Evolutionary conservation across 192 early-diverging fungal genomes (phyloP), one percentile per base, ranked within the genome.

Genomic region (Obelidium mucronatum): DNA sequence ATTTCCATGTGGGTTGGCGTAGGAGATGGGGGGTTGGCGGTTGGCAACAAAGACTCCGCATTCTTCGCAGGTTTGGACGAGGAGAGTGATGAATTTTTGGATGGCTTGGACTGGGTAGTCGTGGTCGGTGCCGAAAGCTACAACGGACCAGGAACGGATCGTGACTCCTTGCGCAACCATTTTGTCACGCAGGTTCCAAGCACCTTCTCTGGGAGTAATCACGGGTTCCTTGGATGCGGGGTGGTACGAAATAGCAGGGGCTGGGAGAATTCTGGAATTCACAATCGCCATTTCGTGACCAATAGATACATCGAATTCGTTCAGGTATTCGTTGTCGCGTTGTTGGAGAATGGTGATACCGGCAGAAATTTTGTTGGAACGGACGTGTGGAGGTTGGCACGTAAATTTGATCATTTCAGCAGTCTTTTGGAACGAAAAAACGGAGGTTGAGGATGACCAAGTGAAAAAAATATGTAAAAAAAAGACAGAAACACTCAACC

Each of bases 381-480:
- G 93, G n/a, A 93, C 87, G 58, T 89, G 85, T 0, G 97, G 97
- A 36, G 85, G 86, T 80, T 93, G 91, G 76, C 94, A 95, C 0
- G 95, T 95, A 76, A 94, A 95, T 36, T 90, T 94, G 76, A 98
- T 96, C 96, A 98, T 97, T 74, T 98, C 95, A 0, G 94, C 92
- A 0, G 96, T 97, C 85, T 96, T n/a, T n/a, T n/a, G n/a, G 92
- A 36, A 30, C 36, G 33, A 42, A 48, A 48, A 48, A 48, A 19
- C 19, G 36, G 8, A 26, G 17, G 28, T 78, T 60, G 31, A 51
- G 13, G n/a, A 44, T 58, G 15, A 2, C 3, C 3, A 80, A 31
- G 2, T 19, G 8, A 31, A 11, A n/a, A 79, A 26, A 26, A 52
- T 13, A 67, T 36, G 66, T 8, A 69, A 78, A 78, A 52, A 48